Conservation (phyloP, 495 filamentous ascomycete genomes). For the Tuber umbilicatum region DNA sequence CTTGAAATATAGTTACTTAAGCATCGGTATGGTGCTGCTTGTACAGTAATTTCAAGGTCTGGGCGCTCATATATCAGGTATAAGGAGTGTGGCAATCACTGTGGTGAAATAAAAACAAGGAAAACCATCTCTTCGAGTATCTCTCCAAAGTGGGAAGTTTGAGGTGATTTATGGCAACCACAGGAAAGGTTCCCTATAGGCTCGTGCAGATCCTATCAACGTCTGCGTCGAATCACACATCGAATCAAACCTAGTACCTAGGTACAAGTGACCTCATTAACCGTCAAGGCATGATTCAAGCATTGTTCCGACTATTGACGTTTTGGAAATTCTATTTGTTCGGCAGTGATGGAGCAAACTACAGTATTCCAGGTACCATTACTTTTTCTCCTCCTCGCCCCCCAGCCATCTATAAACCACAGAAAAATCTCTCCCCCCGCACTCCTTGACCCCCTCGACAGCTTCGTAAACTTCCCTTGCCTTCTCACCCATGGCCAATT, state of each 20-base stretch:
- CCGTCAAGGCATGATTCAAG: neutral
- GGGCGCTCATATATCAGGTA: too few species aligned
- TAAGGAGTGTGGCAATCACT: too few species aligned
- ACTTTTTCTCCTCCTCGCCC: slow-evolving; percentile 12
- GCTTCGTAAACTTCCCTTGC: slow-evolving; percentile 62
- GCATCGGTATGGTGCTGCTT: too few species aligned
- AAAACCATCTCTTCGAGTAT: neutral
- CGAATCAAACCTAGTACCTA: too few species aligned
- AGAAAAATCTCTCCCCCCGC: slow-evolving; percentile 72
- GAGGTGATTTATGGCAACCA: neutral
- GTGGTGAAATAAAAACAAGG: too few species aligned
- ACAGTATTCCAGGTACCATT: neutral
- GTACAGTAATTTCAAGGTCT: too few species aligned
- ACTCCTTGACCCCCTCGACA: slow-evolving; percentile 52
- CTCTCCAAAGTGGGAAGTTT: neutral
- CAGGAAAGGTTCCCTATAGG: neutral
- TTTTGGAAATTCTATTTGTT: neutral
- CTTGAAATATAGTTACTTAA: neutral
- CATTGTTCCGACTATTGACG: neutral
- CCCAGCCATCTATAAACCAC: slow-evolving; percentile 71
- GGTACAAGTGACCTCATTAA: neutral
- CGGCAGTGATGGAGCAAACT: neutral
- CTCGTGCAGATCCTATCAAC: neutral
- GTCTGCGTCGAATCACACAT: neutral
- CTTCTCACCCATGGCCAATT: slow-evolving; percentile 57